Percentiles rank a stretch among this genome's conserved stretches.
These are phyloP conservation scores for Bathelium albidoporum DNA, from an alignment of 495 filamentous ascomycete species.

Conservation along the genomic window DNA sequence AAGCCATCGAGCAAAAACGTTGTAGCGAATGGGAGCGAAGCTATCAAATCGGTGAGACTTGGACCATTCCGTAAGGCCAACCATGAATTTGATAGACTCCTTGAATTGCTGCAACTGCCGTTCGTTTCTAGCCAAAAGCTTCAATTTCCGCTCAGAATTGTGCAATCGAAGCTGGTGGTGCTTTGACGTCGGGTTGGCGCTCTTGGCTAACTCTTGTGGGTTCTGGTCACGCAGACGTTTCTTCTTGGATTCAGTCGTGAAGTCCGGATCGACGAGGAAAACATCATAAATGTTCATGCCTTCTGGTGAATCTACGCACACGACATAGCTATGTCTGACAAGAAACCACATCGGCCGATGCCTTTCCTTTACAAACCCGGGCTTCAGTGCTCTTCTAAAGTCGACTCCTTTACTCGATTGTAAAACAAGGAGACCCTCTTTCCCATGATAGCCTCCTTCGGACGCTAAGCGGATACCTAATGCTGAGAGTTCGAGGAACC, in stretches of 20 bases:
- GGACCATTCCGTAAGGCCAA: conserved; percentile 67
- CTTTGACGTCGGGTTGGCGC: conserved; percentile 54
- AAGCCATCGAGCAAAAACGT: conserved; percentile 90
- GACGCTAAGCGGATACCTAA: conserved; percentile 90
- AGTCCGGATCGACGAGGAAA: conserved; percentile 81
- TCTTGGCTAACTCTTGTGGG: conserved; percentile 33
- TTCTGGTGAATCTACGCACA: conserved; percentile 94
- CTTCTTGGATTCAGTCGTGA: conserved; percentile 62
- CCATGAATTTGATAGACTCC: conserved; percentile 81
- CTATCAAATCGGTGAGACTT: conserved; percentile 78
- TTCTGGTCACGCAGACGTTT: conserved; percentile 49
- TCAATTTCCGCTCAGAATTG: conserved; percentile 82
- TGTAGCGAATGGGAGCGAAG: conserved; percentile 80
- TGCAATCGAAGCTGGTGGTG: conserved; percentile 76
- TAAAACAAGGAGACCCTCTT: conserved; percentile 89
- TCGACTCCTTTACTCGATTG: conserved; percentile 85
- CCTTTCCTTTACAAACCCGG: conserved; percentile 60
- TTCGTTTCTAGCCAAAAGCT: conserved; percentile 86
- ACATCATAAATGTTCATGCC: conserved; percentile 99
- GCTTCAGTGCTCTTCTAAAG: conserved; percentile 70
- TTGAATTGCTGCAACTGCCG: conserved; percentile 84
- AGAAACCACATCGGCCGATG: conserved; percentile 95
- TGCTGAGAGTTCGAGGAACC: conserved; percentile 90
- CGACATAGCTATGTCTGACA: conserved; percentile 93
- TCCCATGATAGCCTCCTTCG: conserved; percentile 93